Percentiles rank a stretch among this genome's conserved stretches.
These are phyloP conservation scores for Carnegiea gigantea DNA, from an alignment of 179 eudicot genomes.

Conservation along the genomic window DNA sequence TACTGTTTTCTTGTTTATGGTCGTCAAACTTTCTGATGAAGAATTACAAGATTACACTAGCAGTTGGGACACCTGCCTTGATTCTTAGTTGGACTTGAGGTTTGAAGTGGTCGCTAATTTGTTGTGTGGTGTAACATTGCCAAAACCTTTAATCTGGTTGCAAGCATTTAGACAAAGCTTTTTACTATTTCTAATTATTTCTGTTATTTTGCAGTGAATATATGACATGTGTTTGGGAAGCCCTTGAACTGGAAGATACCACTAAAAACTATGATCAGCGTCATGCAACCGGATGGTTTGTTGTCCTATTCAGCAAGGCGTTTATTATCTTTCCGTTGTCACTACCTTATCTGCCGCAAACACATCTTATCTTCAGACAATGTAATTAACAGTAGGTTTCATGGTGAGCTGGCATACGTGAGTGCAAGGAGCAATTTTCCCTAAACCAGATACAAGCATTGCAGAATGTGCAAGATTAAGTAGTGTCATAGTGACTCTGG, in stretches of 20 bases:
- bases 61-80: background rate
- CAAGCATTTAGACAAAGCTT: background rate
- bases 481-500: background rate
- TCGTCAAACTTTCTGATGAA: background rate
- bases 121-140: background rate
- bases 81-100: background rate
- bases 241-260: conserved; percentile 90
- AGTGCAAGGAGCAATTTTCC: background rate
- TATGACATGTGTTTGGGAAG: conserved; percentile 76
- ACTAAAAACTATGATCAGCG: conserved; percentile 75
- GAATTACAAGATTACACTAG: background rate
- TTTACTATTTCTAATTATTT: conserved; percentile 4
- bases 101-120: background rate
- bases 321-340: background rate
- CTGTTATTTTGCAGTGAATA: conserved; percentile 66
- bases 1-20: too few relatives aligned
- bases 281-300: conserved; percentile 81
- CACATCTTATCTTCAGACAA: background rate
- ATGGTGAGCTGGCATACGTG: background rate
- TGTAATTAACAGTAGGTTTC: background rate
- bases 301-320: conserved; percentile 10
- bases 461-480: background rate
- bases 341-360: background rate
- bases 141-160: background rate
- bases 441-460: background rate